Base-by-base conservation (phyloP, 1,139 yeast genomes). In the Taphrina wiesneri region DNA sequence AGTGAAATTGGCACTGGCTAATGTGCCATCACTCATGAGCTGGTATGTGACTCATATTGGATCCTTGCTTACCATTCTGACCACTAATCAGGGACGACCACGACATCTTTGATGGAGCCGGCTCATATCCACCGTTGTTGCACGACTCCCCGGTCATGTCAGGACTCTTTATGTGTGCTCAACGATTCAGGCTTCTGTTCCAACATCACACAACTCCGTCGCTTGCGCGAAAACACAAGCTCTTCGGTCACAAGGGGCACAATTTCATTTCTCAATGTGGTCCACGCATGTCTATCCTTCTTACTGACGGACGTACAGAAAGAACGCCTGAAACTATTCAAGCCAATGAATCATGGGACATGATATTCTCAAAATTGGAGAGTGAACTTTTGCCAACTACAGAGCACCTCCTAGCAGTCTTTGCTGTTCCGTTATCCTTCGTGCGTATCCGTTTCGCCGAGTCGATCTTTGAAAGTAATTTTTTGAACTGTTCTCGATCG, bases 251-350 rank as follows among this genome's bases (percentile, higher is more conserved):
- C 67, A 68, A 69, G 25, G 71, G 71, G 2, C 69, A 69, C 67
- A 70, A 69, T 54, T 68, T 67, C 17, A 26, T 69, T 36, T 64
- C 67, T 39, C 67, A 62, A 23, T 78, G 92, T 54, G 99, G 99
- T 36, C 83, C 83, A 41, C 84, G 84, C 41, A 82, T 90, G 70
- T 87, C 85, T 0, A 80, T 91, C 70, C 75, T 86, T 21, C 97
- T 97, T 0, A 77, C 93, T 23, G 99, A 92, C 77, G 92, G 98
- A 75, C 85, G 99, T 74, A 90, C 97, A 0, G 98, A 92, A 76
- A 83, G 99, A 69, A 85, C 84, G 60, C 79, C 86, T 70, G 80
- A 81, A 39, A 82, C 83, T 72, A 80, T 92, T 57, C 79, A 88
- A n/a, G 75, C 82, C 1, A 77, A 78, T 0, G 77, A 77, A 3